Base-by-base conservation (phyloP, 441 rosid genomes). In the Jatropha multifida region DNA sequence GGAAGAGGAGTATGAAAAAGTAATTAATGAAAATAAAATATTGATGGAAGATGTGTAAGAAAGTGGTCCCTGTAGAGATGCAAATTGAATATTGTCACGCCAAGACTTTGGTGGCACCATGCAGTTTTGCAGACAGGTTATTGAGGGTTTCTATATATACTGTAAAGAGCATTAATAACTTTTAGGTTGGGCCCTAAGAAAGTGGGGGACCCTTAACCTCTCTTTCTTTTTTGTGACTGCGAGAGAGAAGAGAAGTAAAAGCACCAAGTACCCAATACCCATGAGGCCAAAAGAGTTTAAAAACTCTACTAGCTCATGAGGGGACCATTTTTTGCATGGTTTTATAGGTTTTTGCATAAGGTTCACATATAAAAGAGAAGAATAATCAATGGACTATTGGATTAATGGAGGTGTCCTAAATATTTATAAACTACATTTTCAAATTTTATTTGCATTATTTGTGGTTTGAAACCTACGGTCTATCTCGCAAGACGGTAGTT, bases 1-100 rank as follows among this genome's bases (percentile, higher is more conserved):
- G 37, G 59, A 55, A 27, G 55, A 65, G 61, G 40, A 66, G 38
- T 40, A 3, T 49, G n/a, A 73, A 69, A 65, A 54, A 71, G 54
- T 62, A 20, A n/a, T 20, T 44, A 54, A 54, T 51, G 17, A 56
- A 66, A 80, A 69, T 37, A 72, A 63, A 80, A 75, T 56, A 71
- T 17, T 15, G n/a, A 4, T 14, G 32, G 61, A 32, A 32, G 71
- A 62, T 76, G 26, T 76, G 54, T 72, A 9, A 70, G 64, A 60
- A 27, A 67, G 93, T 87, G 93, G 93, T 89, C 93, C 93, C 88
- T 17, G 26, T 46, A 52, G 73, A 37, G 77, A 72, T 68, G 84
- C 79, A 84, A 79, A 85, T 86, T 87, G 88, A 85, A 89, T 86
- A 89, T 81, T 86, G 82, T 84, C 91, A 89, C 89, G 90, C 91